Conservation (phyloP, 805 yeast species). For the Jamesozyma hellenica region DNA sequence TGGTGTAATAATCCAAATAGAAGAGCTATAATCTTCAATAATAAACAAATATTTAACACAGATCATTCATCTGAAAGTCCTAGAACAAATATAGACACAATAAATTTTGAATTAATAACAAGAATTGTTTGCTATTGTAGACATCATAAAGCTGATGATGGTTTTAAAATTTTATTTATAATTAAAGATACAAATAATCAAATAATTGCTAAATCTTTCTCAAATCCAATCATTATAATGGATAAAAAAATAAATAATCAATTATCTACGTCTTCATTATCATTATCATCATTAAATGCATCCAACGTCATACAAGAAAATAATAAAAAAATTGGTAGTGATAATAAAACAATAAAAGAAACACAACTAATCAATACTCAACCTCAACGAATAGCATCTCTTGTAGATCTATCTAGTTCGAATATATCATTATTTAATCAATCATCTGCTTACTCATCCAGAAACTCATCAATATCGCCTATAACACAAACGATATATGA, state of each 20-base stretch:
- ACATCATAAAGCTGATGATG: conserved; percentile 81
- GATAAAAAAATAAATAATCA: conserved; percentile 64
- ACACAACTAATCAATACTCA: too few species aligned
- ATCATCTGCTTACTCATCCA: too few species aligned
- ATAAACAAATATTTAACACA: conserved; percentile 66
- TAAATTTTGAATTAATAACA: conserved; percentile 40
- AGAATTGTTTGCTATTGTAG: conserved; percentile 91
- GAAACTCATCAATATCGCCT: too few species aligned
- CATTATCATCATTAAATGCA: too few species aligned
- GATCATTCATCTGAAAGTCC: conserved; percentile 21
- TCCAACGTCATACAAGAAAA: background rate
- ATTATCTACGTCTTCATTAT: background rate
- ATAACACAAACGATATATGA: too few species aligned
- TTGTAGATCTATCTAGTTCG: too few species aligned
- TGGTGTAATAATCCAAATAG: conserved; percentile 67
- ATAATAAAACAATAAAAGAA: too few species aligned
- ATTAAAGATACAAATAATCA: conserved; percentile 50
- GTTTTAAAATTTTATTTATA: conserved; percentile 64
- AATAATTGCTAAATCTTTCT: conserved; percentile 60
- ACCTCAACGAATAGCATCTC: too few species aligned
- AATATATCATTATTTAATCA: too few species aligned
- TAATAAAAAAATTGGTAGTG: background rate
- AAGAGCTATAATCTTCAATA: conserved; percentile 81
- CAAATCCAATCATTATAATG: conserved; percentile 79
- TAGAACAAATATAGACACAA: conserved; percentile 16